Evolutionary conservation across 2,329 filamentous ascomycete species (phyloP).

Genomic region (Ophiostoma angusticollis): DNA sequence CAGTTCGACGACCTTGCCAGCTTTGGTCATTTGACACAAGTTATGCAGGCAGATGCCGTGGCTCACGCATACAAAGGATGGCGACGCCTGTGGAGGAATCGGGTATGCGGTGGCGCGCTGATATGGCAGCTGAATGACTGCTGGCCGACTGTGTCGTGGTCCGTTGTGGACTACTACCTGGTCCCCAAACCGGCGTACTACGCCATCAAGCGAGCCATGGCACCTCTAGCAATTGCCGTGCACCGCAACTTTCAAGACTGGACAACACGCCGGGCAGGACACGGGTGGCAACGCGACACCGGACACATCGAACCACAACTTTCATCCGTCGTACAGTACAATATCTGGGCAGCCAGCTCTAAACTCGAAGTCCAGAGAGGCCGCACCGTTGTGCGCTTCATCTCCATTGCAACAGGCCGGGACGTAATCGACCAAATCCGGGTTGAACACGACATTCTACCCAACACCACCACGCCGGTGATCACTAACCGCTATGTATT

Average conservation of each 20-base stretch:
- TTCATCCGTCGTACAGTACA: constrained; percentile 18
- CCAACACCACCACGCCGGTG: constrained; percentile 29
- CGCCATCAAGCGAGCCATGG: constrained; percentile 39
- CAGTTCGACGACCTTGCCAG: no score
- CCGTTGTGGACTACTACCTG: constrained; percentile 49
- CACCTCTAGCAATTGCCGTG: constrained; percentile 46
- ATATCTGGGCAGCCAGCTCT: constrained; percentile 31
- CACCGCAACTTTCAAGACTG: constrained; percentile 30
- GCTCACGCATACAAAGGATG: no score
- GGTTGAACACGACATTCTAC: constrained; percentile 10
- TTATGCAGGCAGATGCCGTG: no score
- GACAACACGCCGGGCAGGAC: constrained; percentile 19
- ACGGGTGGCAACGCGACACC: constrained; percentile 17
- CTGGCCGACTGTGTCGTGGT: constrained; percentile 53
- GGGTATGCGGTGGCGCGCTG: no score
- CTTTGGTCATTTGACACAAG: no score
- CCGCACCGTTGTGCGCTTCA: constrained; percentile 23
- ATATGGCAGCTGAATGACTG: constrained; percentile 62
- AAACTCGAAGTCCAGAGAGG: constrained; percentile 15
- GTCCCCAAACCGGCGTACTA: constrained; percentile 49
- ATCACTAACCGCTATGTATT: constrained; percentile 21
- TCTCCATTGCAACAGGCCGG: constrained; percentile 28
- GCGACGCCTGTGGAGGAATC: no score
- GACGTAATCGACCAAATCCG: constrained; percentile 20
- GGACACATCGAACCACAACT: constrained; percentile 21